Percentiles rank a stretch among this genome's conserved stretches.
phyloP scores from a whole-genome alignment of 164 flowering plant genomes.

The Vitis rotundifolia region DNA sequence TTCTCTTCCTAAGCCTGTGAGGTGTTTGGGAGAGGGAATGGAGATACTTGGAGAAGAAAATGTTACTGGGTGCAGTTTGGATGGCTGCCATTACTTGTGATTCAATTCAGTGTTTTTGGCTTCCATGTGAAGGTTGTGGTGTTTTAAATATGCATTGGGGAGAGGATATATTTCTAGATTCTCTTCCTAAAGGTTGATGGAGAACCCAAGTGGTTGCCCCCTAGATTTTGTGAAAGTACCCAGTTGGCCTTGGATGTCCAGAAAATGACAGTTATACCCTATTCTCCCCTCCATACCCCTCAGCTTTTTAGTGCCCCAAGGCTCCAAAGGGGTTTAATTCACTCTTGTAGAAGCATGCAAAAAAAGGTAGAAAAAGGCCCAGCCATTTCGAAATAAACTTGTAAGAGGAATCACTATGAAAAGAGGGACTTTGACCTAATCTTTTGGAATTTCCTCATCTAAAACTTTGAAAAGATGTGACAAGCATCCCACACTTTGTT shows the following conservation, averaged over 20 bases:
- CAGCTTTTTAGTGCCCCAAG: slow-evolving; percentile 27
- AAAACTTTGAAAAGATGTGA: slow-evolving; percentile 28
- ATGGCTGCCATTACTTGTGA: slow-evolving; percentile 29
- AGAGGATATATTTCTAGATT: slow-evolving; percentile 17
- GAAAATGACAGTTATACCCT: slow-evolving; percentile 12
- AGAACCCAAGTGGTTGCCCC: slow-evolving; percentile 13
- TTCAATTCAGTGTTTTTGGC: slow-evolving; percentile 10
- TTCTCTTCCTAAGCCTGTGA: slow-evolving; percentile 58
- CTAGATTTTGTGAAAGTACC: slow-evolving; percentile 19
- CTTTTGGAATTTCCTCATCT: slow-evolving; percentile 29
- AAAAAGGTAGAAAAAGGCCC: slow-evolving; percentile 15
- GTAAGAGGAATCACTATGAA: slow-evolving; percentile 31
- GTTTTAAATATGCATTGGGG: slow-evolving; percentile 25
- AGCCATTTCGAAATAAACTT: slow-evolving; percentile 22
- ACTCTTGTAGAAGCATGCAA: slow-evolving; percentile 24
- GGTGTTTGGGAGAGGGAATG: slow-evolving; percentile 67
- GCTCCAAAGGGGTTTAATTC: slow-evolving; percentile 11
- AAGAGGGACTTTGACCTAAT: slow-evolving; percentile 34
- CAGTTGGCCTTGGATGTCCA: slow-evolving; percentile 11
- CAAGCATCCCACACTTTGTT: slow-evolving; percentile 33
- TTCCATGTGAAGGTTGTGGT: slow-evolving; percentile 19
- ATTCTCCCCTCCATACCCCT: background rate
- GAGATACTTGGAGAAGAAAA: slow-evolving; percentile 33
- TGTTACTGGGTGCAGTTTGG: slow-evolving; percentile 17
- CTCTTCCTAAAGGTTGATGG: slow-evolving; percentile 20